Conservation (phyloP, 768 basidiomycete genomes). For the Termitomyces sp. region DNA sequence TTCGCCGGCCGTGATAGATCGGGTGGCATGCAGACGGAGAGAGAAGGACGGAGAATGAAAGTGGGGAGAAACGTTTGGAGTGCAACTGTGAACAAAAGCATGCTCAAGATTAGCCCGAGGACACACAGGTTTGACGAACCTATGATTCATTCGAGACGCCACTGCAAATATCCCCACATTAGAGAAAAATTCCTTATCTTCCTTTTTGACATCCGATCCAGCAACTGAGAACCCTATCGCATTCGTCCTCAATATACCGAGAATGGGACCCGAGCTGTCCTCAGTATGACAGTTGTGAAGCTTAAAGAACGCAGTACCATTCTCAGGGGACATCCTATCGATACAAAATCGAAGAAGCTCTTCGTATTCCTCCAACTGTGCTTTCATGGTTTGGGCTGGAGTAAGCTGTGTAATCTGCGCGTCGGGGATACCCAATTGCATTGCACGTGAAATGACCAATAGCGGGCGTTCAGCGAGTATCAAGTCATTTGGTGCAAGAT, state of each 20-base stretch:
- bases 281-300: neutral
- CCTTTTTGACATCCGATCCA: neutral
- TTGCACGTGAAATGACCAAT: conserved; percentile 20
- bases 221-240: neutral
- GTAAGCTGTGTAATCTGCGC: neutral
- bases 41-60: conserved; percentile 28
- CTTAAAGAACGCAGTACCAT: neutral
- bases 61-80: conserved; percentile 18
- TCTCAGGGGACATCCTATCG: neutral
- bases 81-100: conserved; percentile 16
- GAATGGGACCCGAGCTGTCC: neutral
- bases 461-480: conserved; percentile 37
- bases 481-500: conserved; percentile 27
- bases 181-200: neutral
- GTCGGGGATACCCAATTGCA: neutral
- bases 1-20: conserved; percentile 29
- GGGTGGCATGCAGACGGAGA: conserved; percentile 23
- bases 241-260: neutral
- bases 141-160: neutral
- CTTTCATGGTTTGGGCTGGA: neutral
- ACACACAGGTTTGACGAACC: neutral
- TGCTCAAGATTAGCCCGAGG: neutral
- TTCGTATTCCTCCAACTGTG: neutral
- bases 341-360: neutral
- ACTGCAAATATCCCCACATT: neutral